These are phyloP conservation scores for Cardamine chenopodiifolia DNA, from an alignment of 345 rosid genomes.

Conservation along the genomic window DNA sequence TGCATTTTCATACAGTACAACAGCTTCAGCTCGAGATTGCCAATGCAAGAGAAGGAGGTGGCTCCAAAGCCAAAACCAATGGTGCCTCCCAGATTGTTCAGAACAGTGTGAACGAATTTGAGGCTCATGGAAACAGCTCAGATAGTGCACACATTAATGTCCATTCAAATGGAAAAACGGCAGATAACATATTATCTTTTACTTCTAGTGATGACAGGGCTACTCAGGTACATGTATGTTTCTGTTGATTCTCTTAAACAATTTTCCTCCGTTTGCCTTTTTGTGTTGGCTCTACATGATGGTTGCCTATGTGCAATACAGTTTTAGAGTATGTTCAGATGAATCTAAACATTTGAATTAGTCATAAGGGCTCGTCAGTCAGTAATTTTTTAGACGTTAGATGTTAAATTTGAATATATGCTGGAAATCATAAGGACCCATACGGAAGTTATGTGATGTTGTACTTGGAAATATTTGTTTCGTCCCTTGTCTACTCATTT, in stretches of 20 bases:
- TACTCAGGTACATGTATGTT: constrained; percentile 50
- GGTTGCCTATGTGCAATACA: not conserved
- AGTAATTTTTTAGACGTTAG: not conserved
- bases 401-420: not conserved
- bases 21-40: constrained; percentile 87
- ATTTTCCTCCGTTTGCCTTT: not conserved
- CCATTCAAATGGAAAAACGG: constrained; percentile 52
- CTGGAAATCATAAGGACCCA: not conserved
- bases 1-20: constrained; percentile 75
- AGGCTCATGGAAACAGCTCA: constrained; percentile 51
- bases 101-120: constrained; percentile 53
- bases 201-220: constrained; percentile 55
- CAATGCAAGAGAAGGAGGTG: constrained; percentile 67
- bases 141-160: constrained; percentile 42
- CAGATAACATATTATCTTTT: constrained; percentile 49
- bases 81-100: constrained; percentile 58
- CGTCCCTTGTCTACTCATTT: too few species aligned
- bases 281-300: not conserved
- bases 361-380: not conserved
- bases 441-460: not conserved
- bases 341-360: not conserved
- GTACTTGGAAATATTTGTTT: not conserved
- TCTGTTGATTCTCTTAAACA: not conserved
- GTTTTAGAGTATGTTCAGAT: not conserved
- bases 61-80: constrained; percentile 58